A percentile compares a stretch with the other conserved stretches of the same genome.
These are phyloP conservation scores for Rhizopogon vesiculosus DNA, from an alignment of 768 basidiomycete genomes.

Conservation along the genomic window DNA sequence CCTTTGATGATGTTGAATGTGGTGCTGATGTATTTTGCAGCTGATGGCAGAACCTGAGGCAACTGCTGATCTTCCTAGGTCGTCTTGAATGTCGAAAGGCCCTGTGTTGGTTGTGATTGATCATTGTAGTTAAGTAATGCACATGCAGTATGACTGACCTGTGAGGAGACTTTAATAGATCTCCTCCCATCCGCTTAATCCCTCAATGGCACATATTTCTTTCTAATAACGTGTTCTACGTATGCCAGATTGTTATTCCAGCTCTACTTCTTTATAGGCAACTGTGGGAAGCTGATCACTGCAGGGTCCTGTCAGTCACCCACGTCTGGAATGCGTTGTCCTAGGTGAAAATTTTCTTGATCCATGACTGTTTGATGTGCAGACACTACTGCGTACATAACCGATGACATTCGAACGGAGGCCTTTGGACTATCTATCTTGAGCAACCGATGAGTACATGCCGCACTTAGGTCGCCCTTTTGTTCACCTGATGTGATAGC, in stretches of 20 bases:
- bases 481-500: neutral
- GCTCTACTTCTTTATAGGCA: neutral
- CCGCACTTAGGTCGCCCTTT: neutral
- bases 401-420: neutral
- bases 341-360: neutral
- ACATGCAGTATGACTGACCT: neutral
- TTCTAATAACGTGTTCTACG: neutral
- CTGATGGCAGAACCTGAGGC: conserved; percentile 55
- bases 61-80: conserved; percentile 33
- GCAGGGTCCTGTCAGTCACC: neutral
- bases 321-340: neutral
- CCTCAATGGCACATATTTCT: neutral
- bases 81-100: conserved; percentile 14
- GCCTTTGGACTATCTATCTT: neutral
- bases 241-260: neutral
- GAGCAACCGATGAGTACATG: neutral
- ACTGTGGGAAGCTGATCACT: neutral
- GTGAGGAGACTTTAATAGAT: neutral
- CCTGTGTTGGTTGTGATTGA: neutral
- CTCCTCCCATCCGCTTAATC: neutral
- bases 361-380: neutral
- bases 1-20: neutral
- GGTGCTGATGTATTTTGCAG: conserved; percentile 26
- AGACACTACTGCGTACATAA: neutral
- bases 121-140: neutral